Conservation (phyloP, 2,329 filamentous ascomycete genomes). For the Sphaerulina populicola region DNA sequence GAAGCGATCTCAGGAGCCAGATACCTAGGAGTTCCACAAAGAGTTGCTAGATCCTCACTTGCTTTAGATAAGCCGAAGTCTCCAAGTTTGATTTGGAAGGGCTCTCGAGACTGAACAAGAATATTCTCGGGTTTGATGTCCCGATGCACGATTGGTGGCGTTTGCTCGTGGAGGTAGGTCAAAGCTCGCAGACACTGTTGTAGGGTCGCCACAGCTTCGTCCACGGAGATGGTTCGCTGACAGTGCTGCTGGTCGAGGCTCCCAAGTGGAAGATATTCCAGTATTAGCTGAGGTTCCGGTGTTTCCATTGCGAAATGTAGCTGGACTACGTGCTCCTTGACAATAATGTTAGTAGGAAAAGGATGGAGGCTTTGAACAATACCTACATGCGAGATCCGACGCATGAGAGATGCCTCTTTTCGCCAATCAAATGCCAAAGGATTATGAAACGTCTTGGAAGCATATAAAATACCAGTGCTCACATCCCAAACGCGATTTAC, state of each 20-base stretch:
- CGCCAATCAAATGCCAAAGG: not conserved
- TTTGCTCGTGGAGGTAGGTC: conserved; percentile 6
- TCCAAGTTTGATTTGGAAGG: conserved; percentile 7
- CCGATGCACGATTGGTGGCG: conserved; percentile 9
- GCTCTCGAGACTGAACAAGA: conserved; percentile 2
- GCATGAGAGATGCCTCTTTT: conserved; percentile 7
- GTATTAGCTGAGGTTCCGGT: not conserved
- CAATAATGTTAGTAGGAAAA: not conserved
- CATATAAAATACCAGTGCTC: conserved; percentile 1
- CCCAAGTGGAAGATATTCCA: conserved; percentile 6
- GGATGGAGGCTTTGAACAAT: no score
- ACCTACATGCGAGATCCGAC: conserved; percentile 8
- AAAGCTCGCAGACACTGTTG: conserved; percentile 1
- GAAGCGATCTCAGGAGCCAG: conserved; percentile 2
- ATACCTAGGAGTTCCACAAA: conserved; percentile 5
- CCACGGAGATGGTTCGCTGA: not conserved
- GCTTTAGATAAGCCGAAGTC: conserved; percentile 11
- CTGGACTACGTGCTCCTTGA: conserved; percentile 6
- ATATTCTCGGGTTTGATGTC: conserved; percentile 14
- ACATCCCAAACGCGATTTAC: conserved; percentile 7
- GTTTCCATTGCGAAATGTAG: not conserved
- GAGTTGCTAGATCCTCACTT: conserved; percentile 5
- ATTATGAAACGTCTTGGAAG: conserved; percentile 1
- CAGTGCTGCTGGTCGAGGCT: not conserved
- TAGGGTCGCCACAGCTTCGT: not conserved